Evolutionary conservation across 257 asterid genomes (phyloP).

Genomic region (Oldenlandia corymbosa): DNA sequence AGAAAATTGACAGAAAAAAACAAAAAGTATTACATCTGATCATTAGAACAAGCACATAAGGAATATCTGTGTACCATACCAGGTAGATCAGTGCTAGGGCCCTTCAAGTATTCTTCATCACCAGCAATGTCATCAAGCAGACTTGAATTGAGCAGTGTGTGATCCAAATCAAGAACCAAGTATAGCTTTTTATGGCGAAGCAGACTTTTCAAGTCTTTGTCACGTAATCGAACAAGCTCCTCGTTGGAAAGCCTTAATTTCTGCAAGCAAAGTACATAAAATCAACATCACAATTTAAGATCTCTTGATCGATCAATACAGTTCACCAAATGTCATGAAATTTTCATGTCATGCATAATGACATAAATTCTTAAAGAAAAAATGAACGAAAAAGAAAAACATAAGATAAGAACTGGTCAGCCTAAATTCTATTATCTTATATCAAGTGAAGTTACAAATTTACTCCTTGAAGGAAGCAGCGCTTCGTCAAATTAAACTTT

Average conservation of each 20-base stretch:
- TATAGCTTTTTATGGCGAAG: constrained; percentile 50
- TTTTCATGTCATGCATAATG: not conserved
- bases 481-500: not conserved
- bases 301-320: not conserved
- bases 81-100: constrained; percentile 47
- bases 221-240: constrained; percentile 65
- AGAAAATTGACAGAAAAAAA: not conserved
- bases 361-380: no score
- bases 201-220: constrained; percentile 57
- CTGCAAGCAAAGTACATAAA: constrained; percentile 32
- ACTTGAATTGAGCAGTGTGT: constrained; percentile 74
- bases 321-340: not conserved
- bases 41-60: constrained; percentile 1
- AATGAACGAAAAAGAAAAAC: no score
- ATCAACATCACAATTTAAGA: not conserved
- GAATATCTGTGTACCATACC: constrained; percentile 36
- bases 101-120: constrained; percentile 54
- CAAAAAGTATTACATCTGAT: not conserved
- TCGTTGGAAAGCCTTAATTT: constrained; percentile 63
- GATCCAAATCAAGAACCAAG: constrained; percentile 89
- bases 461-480: not conserved
- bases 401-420: no score
- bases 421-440: no score
- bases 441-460: not conserved
- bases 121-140: constrained; percentile 44